Base-by-base conservation (phyloP, 2,329 filamentous ascomycete species). In the Colletotrichum sp. region DNA sequence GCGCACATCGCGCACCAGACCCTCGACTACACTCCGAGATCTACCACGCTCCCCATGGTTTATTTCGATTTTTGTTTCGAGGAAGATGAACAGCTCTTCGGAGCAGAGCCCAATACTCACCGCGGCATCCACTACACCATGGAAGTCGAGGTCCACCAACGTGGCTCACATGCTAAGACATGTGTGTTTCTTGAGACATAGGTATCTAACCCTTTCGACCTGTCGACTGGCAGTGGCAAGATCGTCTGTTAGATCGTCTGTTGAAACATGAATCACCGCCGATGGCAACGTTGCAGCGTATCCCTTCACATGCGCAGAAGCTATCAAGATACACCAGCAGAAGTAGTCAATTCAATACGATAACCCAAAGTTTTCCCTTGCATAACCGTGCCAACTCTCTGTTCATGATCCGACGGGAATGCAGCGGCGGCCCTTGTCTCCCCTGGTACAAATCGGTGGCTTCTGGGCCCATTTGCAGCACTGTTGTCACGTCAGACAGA, bases 11-110 rank as follows among this genome's bases (percentile, higher is more conserved):
- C 5, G 55, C 55, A 30, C 24, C 26, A 26, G 13, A 72, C 71
- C 71, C 66, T 74, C 66, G 66, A 68, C 71, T 70, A 59, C 71
- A 70, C 71, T 70, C 71, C 69, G 71, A 64, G 57, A 65, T 70
- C 16, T 59, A 44, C 66, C 71, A 55, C 63, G 59, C 66, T 65
- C 52, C 44, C 59, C 66, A 63, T 74, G 71, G 71, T 57, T n/a
- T 62, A 36, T 55, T 36, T 62, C 71, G 68, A 73, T 73, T 73
- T 73, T 69, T 62, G 66, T 59, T 64, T 67, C 71, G 59, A 70
- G 65, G 71, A 70, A 70, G 71, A 74, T 70, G 12, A 44, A 59
- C 21, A 34, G 64, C 59, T 59, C 59, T 57, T 28, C 32, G 52
- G 57, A 39, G 57, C 62, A 65, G 71, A 67, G 55, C 71, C 65